Evolutionary conservation across 1,284 basidiomycete genomes (phyloP).

Genomic region (Ustilago shanxiensis): DNA sequence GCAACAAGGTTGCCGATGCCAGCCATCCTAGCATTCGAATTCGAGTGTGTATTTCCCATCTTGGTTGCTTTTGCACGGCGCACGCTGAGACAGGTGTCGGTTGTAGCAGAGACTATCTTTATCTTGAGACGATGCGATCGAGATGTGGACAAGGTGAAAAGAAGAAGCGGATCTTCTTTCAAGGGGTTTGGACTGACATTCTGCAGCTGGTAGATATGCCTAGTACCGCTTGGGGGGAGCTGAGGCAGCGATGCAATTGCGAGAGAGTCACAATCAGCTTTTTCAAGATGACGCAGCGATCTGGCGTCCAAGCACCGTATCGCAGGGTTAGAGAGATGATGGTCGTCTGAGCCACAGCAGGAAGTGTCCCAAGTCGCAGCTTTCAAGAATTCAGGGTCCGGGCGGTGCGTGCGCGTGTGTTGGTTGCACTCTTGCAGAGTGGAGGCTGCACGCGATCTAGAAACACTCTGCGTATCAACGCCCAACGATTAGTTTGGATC

Average conservation of each 20-base stretch:
- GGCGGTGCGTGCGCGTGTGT: conserved; percentile 22
- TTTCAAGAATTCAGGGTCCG: conserved; percentile 21
- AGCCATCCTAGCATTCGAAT: conserved; percentile 45
- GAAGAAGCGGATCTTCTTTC: neutral
- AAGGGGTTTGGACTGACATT: neutral
- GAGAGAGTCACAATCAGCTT: too few relatives aligned
- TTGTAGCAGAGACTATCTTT: too few relatives aligned
- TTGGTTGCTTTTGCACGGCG: neutral
- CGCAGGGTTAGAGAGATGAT: neutral
- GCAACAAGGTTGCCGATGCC: conserved; percentile 61
- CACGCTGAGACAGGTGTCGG: neutral
- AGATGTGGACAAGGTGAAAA: neutral
- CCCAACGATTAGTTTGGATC: neutral
- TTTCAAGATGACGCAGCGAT: too few relatives aligned
- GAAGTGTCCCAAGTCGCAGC: neutral
- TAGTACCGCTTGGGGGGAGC: too few relatives aligned
- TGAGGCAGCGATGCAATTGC: too few relatives aligned
- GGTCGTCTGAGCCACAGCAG: neutral
- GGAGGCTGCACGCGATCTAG: conserved; percentile 10
- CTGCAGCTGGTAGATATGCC: neutral
- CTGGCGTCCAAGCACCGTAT: neutral
- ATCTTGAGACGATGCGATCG: neutral
- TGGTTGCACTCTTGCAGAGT: conserved; percentile 15
- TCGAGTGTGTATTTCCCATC: conserved; percentile 60
- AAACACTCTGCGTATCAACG: neutral